phyloP scores from a whole-genome alignment of 805 yeast species.

The Saccharomycopsis guyanensis region DNA sequence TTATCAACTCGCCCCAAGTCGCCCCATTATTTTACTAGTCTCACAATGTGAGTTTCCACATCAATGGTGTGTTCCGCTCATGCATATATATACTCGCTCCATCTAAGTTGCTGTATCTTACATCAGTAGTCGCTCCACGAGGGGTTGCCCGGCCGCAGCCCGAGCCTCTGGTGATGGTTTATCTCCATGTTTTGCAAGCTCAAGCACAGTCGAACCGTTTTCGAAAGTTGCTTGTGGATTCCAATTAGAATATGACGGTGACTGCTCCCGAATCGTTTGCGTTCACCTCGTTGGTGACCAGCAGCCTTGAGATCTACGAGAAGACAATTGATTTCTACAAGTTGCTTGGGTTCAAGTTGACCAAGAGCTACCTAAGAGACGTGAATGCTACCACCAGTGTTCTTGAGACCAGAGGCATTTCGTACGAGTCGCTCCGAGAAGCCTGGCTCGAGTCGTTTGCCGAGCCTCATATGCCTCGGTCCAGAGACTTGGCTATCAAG shows the following conservation, averaged over 20 bases:
- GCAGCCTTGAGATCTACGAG: slow-evolving; percentile 38
- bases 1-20: too few relatives aligned
- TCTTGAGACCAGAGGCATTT: slow-evolving; percentile 42
- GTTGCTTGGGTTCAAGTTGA: slow-evolving; percentile 50
- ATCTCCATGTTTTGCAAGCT: too few relatives aligned
- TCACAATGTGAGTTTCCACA: too few relatives aligned
- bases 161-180: too few relatives aligned
- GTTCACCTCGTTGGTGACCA: slow-evolving; percentile 55
- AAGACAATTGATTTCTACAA: slow-evolving; percentile 49
- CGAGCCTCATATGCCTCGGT: slow-evolving; percentile 1
- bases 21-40: too few relatives aligned
- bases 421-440: slow-evolving; percentile 60
- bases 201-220: too few relatives aligned
- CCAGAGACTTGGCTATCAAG: slow-evolving; percentile 12
- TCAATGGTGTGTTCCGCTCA: too few relatives aligned
- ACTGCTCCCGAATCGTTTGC: slow-evolving; percentile 29
- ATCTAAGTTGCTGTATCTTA: too few relatives aligned
- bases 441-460: slow-evolving; percentile 64
- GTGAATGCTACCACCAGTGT: slow-evolving; percentile 29
- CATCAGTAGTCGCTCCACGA: too few relatives aligned
- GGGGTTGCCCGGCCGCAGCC: too few relatives aligned
- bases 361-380: slow-evolving; percentile 53
- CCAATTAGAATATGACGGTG: not conserved
- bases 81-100: too few relatives aligned
- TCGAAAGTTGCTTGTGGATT: too few relatives aligned